Evolutionary conservation across 1,139 yeast species (phyloP).

Genomic region (Yamadazyma mexicana): DNA sequence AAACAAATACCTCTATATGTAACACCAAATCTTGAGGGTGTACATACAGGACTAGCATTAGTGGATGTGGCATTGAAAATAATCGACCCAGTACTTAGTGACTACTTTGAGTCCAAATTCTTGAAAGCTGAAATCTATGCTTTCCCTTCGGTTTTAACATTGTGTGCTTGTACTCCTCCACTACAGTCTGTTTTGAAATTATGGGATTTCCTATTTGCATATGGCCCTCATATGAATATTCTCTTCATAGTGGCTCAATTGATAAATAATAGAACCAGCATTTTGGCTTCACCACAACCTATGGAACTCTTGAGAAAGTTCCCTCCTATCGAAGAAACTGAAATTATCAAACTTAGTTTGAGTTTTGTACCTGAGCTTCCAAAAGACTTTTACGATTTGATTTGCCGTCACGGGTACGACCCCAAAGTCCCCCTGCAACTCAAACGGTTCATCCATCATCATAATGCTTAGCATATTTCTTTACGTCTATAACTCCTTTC

Average conservation of each 20-base stretch:
- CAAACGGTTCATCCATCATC: slow-evolving; percentile 20
- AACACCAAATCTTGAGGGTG: slow-evolving; percentile 78
- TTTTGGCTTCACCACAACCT: slow-evolving; percentile 63
- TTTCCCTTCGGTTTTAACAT: slow-evolving; percentile 81
- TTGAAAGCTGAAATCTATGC: slow-evolving; percentile 85
- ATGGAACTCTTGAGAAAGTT: slow-evolving; percentile 73
- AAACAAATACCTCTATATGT: slow-evolving; percentile 76
- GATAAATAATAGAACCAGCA: slow-evolving; percentile 61
- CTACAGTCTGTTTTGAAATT: slow-evolving; percentile 68
- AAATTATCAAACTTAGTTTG: slow-evolving; percentile 74
- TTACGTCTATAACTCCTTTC: too few species aligned
- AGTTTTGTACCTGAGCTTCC: slow-evolving; percentile 83
- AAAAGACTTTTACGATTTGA: slow-evolving; percentile 60
- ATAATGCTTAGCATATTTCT: not conserved
- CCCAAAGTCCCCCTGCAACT: slow-evolving; percentile 41
- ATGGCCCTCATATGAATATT: slow-evolving; percentile 87
- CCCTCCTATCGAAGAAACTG: slow-evolving; percentile 71
- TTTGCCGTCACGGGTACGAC: slow-evolving; percentile 74
- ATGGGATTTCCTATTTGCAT: slow-evolving; percentile 92
- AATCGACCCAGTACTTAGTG: slow-evolving; percentile 72
- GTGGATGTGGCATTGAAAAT: slow-evolving; percentile 71
- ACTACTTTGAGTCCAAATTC: slow-evolving; percentile 60
- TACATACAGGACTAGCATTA: slow-evolving; percentile 69
- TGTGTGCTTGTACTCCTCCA: slow-evolving; percentile 91
- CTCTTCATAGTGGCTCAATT: slow-evolving; percentile 84